A percentile compares a stretch with the other conserved stretches of the same genome.
Evolutionary conservation across 331 rosid species (phyloP).

Genomic region (Malus hybrid): DNA sequence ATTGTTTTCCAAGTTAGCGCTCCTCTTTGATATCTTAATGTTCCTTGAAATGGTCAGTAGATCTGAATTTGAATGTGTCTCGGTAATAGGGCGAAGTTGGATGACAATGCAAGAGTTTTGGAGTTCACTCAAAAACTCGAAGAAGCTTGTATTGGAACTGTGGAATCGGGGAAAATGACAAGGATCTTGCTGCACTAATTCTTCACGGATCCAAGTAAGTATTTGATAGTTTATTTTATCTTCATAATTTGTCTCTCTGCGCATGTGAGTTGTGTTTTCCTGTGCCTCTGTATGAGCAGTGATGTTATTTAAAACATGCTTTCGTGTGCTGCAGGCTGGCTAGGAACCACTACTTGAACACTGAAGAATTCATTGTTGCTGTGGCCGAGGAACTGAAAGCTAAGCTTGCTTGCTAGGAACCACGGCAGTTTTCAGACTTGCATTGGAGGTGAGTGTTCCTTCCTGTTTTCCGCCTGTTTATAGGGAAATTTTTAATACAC

Average conservation of each 20-base stretch:
- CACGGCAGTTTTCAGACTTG: slow-evolving; percentile 10
- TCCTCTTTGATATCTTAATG: background rate
- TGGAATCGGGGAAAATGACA: slow-evolving; percentile 97
- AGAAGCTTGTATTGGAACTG: slow-evolving; percentile 71
- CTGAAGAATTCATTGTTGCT: slow-evolving; percentile 91
- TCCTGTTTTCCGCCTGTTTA: background rate
- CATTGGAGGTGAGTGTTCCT: background rate
- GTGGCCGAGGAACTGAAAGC: slow-evolving; percentile 68
- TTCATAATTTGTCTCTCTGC: background rate
- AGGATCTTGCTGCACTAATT: slow-evolving; percentile 98
- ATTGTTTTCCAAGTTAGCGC: background rate
- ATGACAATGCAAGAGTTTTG: slow-evolving; percentile 60
- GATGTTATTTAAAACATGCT: slow-evolving; percentile 3
- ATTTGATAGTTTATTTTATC: background rate
- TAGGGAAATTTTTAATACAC: background rate
- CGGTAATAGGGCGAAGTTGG: slow-evolving; percentile 74
- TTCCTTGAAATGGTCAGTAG: background rate
- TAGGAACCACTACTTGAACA: slow-evolving; percentile 83
- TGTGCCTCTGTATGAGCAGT: slow-evolving; percentile 1
- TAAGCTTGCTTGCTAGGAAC: slow-evolving; percentile 46
- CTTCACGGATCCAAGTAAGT: slow-evolving; percentile 82
- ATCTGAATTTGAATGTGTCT: background rate
- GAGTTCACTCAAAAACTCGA: slow-evolving; percentile 80
- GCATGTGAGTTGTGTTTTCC: background rate
- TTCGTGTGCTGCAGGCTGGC: slow-evolving; percentile 44